Evolutionary conservation across 1,139 yeast genomes (phyloP), one percentile per base, ranked within the genome.

Genomic region (Candida mesenterica): DNA sequence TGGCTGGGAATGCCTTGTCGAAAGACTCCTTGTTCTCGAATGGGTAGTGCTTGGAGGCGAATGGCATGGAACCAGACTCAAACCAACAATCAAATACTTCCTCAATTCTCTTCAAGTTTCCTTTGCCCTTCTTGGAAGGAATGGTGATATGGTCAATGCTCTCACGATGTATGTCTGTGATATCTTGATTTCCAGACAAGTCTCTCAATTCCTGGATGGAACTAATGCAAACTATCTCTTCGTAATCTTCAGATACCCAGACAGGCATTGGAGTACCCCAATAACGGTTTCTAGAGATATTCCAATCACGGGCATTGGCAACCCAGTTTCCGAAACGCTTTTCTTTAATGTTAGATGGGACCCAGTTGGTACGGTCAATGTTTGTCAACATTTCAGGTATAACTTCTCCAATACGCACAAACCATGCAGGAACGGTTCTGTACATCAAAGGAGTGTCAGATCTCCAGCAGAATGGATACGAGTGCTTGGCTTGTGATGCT

Each of bases 31-130:
- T 66, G 57, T 78, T 77, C 66, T 90, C 97, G 61, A 92, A 92
- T 50, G 99, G 99, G 59, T 90, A 94, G 63, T 94, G 98, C 59
- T 84, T 84, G 31, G 96, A 84, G 37, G 97, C 97, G 52, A 85
- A 94, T 44, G 99, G 98, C 99, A 94, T 94, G 35, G 96, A 82
- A 50, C 99, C 99, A 22, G 97, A 88, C 71, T 94, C 98, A 57
- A 92, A 94, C 99, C 99, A 94, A 73, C 99, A 94, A 68, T 94
- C 98, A 57, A 94, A 94, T 36, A 94, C 99, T 66, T 92, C 98
- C 61, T 92, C 97, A 44, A 92, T 76, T 74, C 99, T 85, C 62
- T 69, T 84, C 64, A 94, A 77, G 23, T 60, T 68, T 49, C 97
- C 97, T 60, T 88, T 90, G 49, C 98, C 97, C 55, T 75, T 61